A percentile compares a stretch with the other conserved stretches of the same genome.
Evolutionary conservation across 345 rosid species (phyloP).

Genomic region (Corchorus olitorius): DNA sequence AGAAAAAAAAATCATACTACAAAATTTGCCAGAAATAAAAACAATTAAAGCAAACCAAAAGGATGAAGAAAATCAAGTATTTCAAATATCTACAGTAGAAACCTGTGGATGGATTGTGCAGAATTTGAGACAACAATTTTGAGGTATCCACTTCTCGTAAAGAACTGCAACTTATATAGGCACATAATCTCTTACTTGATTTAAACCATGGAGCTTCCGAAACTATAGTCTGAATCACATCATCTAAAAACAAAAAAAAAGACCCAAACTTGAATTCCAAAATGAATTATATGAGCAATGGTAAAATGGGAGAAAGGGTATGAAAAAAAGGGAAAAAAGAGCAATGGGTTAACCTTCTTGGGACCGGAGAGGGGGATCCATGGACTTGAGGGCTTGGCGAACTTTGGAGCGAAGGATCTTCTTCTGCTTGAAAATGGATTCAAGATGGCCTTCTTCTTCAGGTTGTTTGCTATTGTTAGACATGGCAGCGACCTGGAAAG

Average conservation of each 20-base stretch:
- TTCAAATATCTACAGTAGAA: conserved; percentile 3
- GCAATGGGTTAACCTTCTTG: conserved; percentile 53
- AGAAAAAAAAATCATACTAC: not conserved
- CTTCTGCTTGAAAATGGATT: conserved; percentile 68
- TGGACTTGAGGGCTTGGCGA: conserved; percentile 71
- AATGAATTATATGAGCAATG: not conserved
- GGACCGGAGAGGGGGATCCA: conserved; percentile 75
- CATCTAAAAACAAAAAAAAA: conserved; percentile 44
- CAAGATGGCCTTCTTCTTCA: conserved; percentile 32
- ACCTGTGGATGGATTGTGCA: conserved; percentile 48
- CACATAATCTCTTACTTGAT: conserved; percentile 72
- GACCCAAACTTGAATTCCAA: not conserved
- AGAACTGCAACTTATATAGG: conserved; percentile 83
- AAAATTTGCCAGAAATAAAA: not conserved
- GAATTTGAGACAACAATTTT: conserved; percentile 50
- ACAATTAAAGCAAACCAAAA: not conserved
- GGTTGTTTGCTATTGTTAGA: conserved; percentile 23
- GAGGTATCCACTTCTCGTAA: conserved; percentile 86
- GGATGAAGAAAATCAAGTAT: not conserved
- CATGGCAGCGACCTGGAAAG: conserved; percentile 3
- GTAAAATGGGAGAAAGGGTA: conserved; percentile 4
- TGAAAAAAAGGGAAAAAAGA: too few species aligned
- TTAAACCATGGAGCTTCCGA: conserved; percentile 87
- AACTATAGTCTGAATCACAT: conserved; percentile 65
- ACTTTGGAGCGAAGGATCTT: conserved; percentile 62